These are phyloP conservation scores for Macadamia tetraphylla DNA, from an alignment of 164 flowering plant genomes.

Conservation along the genomic window DNA sequence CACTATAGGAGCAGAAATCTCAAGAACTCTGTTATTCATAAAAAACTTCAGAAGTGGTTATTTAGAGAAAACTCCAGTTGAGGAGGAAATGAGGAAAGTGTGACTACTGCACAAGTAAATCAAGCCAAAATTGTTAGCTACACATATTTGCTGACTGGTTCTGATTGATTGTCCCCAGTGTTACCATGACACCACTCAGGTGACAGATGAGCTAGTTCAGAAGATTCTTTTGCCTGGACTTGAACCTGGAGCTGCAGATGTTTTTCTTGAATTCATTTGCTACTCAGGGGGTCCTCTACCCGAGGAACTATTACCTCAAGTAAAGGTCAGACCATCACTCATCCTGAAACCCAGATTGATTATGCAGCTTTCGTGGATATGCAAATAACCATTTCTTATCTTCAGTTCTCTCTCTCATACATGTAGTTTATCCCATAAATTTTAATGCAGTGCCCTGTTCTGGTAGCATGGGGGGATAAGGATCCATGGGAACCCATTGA, in stretches of 20 bases:
- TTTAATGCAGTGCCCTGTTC: conserved; percentile 72
- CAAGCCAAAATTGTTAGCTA: background rate
- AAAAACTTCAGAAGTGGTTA: too few relatives aligned
- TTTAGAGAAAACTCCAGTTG: too few relatives aligned
- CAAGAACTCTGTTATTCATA: too few relatives aligned
- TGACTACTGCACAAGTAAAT: background rate
- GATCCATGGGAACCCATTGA: conserved; percentile 99
- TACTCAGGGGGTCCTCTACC: conserved; percentile 96
- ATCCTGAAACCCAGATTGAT: background rate
- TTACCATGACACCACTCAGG: conserved; percentile 81
- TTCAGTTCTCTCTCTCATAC: background rate
- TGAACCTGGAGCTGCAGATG: conserved; percentile 90
- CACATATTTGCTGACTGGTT: background rate
- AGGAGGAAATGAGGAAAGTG: too few relatives aligned
- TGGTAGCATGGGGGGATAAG: conserved; percentile 94
- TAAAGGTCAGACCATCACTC: conserved; percentile 49
- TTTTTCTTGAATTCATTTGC: conserved; percentile 92
- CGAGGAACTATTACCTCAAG: conserved; percentile 78
- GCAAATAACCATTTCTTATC: background rate
- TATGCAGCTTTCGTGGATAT: background rate
- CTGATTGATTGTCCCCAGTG: conserved; percentile 46
- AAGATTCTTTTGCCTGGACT: conserved; percentile 83
- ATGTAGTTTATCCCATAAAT: too few relatives aligned
- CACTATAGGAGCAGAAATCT: too few relatives aligned
- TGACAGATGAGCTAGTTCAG: conserved; percentile 83